Base-by-base conservation (phyloP, 768 basidiomycete species). In the Termitomyces sp. region DNA sequence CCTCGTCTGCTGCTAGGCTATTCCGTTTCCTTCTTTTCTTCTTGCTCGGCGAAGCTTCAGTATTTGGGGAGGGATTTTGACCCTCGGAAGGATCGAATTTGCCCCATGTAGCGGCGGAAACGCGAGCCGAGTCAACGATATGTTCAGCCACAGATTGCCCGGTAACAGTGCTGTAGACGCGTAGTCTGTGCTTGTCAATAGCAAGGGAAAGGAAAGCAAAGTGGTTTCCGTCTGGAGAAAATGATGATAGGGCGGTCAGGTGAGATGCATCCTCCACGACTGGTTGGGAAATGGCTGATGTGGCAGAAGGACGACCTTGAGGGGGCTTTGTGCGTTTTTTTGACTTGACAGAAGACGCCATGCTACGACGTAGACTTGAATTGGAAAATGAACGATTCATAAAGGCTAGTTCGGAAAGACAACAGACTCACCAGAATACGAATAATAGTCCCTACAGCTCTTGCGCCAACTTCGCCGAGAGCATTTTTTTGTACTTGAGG, bases 131-230 rank as follows among this genome's bases (percentile, higher is more conserved):
- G 39, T 87, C 83, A 20, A 88, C 68, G 18, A 79, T 77, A 72
- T 86, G 75, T 70, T 90, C 87, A 4, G 86, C 81, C 22, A 84
- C 71, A 36, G 84, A 79, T 63, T 81, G 79, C 40, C 79, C 81
- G n/a, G 84, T 78, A 8, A 76, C 65, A 9, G 84, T 82, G 69
- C 87, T 81, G 70, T 86, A 88, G 42, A 89, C 77, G 66, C 87
- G 85, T 59, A 89, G 73, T 49, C 87, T 81, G 69, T 90, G 87
- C 71, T 88, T 90, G 79, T 90, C 88, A 55, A 90, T 79, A 2
- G 87, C 81, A 24, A 89, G 79, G 11, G 86, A 86, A 33, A 88
- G 71, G 56, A 85, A 80, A 2, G 84, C 86, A 67, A 89, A 89
- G 40, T 83, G 74, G 57, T 76, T 73, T 57, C 81, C 83, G 60